These are phyloP conservation scores for Handroanthus guayacan DNA, from an alignment of 257 asterid genomes.

Conservation along the genomic window DNA sequence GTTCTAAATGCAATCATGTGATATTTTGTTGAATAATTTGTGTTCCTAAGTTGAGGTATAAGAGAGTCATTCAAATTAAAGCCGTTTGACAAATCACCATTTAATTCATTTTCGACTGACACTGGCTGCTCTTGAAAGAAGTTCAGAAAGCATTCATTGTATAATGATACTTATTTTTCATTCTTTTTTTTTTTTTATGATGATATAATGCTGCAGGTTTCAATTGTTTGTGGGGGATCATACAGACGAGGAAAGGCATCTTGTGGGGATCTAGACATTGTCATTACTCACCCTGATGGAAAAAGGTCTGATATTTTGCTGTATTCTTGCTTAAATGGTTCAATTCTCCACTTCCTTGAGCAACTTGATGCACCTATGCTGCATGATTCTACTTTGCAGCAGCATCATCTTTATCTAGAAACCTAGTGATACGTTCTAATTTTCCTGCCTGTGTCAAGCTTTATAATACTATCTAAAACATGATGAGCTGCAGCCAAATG, in stretches of 20 bases:
- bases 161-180: slow-evolving; percentile 27
- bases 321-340: slow-evolving; percentile 29
- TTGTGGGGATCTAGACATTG: slow-evolving; percentile 95
- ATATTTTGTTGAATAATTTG: slow-evolving; percentile 1
- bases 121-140: slow-evolving; percentile 30
- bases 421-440: slow-evolving; percentile 8
- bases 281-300: slow-evolving; percentile 91
- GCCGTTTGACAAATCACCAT: neutral
- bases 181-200: slow-evolving; percentile 22
- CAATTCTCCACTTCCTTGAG: neutral
- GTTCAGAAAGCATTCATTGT: slow-evolving; percentile 19
- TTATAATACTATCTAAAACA: neutral
- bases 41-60: slow-evolving; percentile 3
- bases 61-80: neutral
- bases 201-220: slow-evolving; percentile 55
- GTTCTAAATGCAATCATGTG: neutral
- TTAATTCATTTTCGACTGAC: slow-evolving; percentile 1
- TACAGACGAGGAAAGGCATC: slow-evolving; percentile 93
- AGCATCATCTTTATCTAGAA: neutral
- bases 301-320: slow-evolving; percentile 57
- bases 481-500: neutral
- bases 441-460: slow-evolving; percentile 18
- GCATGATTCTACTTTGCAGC: neutral
- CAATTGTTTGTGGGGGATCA: slow-evolving; percentile 91
- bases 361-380: neutral